These are phyloP conservation scores for Aspergillus melleus DNA, from an alignment of 2,329 filamentous ascomycete species.

Conservation along the genomic window DNA sequence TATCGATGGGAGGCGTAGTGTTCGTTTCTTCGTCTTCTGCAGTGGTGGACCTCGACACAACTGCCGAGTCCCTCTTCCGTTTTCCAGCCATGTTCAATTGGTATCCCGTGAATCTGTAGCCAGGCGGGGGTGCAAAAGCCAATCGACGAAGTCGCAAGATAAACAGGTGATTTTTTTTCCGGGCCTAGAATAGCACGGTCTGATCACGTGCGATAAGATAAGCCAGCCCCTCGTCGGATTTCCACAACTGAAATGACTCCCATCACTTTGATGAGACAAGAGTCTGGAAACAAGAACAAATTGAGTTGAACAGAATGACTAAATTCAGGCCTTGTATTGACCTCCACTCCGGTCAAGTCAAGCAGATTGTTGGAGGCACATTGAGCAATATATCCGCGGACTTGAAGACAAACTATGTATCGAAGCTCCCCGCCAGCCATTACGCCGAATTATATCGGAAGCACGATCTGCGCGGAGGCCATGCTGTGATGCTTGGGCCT, in stretches of 20 bases:
- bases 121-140: neutral
- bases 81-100: constrained; percentile 44
- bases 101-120: neutral
- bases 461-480: constrained; percentile 71
- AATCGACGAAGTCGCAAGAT: neutral
- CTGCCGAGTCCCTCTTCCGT: constrained; percentile 47
- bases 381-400: constrained; percentile 66
- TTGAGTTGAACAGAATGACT: constrained; percentile 64
- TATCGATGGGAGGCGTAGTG: constrained; percentile 30
- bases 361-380: constrained; percentile 97
- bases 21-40: constrained; percentile 21
- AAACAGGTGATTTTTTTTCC: constrained; percentile 3
- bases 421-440: constrained; percentile 74
- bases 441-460: constrained; percentile 81
- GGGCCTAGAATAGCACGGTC: constrained; percentile 17
- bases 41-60: constrained; percentile 27
- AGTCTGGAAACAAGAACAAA: constrained; percentile 4
- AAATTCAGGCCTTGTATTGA: constrained; percentile 96
- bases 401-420: constrained; percentile 91
- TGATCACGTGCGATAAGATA: constrained; percentile 44
- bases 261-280: constrained; percentile 11
- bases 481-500: constrained; percentile 95
- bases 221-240: constrained; percentile 18
- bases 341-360: constrained; percentile 93
- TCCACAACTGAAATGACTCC: constrained; percentile 7